These are phyloP conservation scores for Fraxinus americana DNA, from an alignment of 257 asterid species.

Conservation along the genomic window DNA sequence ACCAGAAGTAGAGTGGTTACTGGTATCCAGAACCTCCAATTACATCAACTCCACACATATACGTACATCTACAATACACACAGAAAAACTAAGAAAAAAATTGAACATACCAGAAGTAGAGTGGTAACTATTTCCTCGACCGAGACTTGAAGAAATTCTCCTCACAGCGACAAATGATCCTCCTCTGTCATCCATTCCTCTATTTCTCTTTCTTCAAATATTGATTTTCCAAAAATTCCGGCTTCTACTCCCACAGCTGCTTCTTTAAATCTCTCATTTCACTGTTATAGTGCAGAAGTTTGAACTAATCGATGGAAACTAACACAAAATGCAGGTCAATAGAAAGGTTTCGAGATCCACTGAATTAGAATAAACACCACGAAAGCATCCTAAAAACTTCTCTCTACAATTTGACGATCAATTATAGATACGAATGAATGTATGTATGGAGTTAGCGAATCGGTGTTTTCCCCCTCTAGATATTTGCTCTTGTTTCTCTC, in stretches of 20 bases:
- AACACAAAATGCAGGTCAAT: conserved; percentile 21
- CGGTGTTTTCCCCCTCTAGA: conserved; percentile 10
- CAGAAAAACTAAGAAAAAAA: not conserved
- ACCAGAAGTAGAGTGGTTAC: conserved; percentile 53
- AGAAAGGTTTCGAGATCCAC: not conserved
- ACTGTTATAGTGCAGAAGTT: not conserved
- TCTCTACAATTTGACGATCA: not conserved
- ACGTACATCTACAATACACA: conserved; percentile 12
- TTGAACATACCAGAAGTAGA: conserved; percentile 38
- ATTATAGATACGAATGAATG: not conserved
- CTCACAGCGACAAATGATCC: conserved; percentile 94
- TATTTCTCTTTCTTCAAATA: conserved; percentile 13
- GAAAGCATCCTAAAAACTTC: not conserved
- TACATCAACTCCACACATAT: conserved; percentile 27
- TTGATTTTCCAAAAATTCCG: conserved; percentile 4
- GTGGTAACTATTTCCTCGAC: conserved; percentile 78
- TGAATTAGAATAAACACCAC: not conserved
- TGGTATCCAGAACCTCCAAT: conserved; percentile 45
- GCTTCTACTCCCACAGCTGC: not conserved
- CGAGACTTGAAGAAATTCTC: conserved; percentile 89
- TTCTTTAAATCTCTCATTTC: conserved; percentile 5
- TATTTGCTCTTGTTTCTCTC: conserved; percentile 19
- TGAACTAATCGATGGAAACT: conserved; percentile 23
- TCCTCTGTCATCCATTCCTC: conserved; percentile 81
- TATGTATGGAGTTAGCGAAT: not conserved